phyloP scores from a whole-genome alignment of 106 monocot species.

The Chionographis japonica region DNA sequence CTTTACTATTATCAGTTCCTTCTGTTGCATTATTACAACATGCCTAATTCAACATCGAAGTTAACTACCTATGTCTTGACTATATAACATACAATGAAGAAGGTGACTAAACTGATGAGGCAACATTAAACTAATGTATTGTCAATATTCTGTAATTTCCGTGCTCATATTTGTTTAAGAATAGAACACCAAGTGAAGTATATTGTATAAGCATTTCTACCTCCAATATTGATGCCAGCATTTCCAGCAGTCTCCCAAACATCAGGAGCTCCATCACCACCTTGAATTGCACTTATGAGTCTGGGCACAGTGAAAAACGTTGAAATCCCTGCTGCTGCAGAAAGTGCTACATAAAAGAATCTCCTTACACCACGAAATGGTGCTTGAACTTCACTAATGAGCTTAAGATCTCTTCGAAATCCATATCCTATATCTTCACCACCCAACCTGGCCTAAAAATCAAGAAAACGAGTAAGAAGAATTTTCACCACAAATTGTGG shows the following conservation, averaged over 20 bases:
- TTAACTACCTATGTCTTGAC: no score
- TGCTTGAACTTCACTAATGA: conserved; percentile 98
- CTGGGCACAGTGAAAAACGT: conserved; percentile 84
- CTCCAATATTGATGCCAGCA: conserved; percentile 90
- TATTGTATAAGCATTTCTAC: conserved; percentile 30
- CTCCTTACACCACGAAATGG: conserved; percentile 98
- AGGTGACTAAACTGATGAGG: no score
- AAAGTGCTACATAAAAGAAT: conserved; percentile 93
- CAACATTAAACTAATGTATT: no score
- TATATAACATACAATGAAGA: no score
- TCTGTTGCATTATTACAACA: no score
- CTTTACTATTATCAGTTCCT: no score
- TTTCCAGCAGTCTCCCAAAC: conserved; percentile 68
- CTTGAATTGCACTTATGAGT: conserved; percentile 71
- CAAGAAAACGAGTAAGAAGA: neutral
- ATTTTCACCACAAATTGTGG: no score
- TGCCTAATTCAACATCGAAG: no score
- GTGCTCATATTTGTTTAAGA: no score
- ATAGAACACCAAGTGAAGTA: no score
- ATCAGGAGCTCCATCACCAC: conserved; percentile 86
- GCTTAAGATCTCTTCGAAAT: conserved; percentile 95
- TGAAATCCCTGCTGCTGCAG: conserved; percentile 91
- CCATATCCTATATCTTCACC: conserved; percentile 93
- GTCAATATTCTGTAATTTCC: no score
- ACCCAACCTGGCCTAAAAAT: conserved; percentile 68